Conservation (phyloP, 345 rosid species). For the Draba incana region DNA sequence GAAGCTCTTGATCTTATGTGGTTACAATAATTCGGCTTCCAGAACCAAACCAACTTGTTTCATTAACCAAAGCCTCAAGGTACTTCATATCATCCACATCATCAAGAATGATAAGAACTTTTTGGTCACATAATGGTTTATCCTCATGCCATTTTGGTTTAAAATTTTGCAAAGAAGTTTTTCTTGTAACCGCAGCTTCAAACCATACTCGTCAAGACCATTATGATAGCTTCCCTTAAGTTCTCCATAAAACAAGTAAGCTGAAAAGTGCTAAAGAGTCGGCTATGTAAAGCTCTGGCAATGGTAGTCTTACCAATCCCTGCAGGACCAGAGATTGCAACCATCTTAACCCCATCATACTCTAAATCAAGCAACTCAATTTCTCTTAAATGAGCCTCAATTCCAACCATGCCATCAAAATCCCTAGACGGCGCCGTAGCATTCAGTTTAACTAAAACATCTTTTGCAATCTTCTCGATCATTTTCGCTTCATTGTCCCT, state of each 20-base stretch:
- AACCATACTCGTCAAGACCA: not conserved
- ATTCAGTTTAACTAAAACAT: not conserved
- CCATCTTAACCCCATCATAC: not conserved
- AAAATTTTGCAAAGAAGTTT: slow-evolving; percentile 8
- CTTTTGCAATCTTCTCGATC: not conserved
- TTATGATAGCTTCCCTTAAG: not conserved
- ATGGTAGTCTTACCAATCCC: slow-evolving; percentile 7
- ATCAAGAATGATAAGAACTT: too few species aligned
- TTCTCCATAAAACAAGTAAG: slow-evolving; percentile 1
- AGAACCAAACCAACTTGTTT: too few species aligned
- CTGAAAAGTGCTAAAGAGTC: not conserved
- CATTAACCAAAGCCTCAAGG: too few species aligned
- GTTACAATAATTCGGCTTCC: too few species aligned
- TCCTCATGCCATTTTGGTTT: not conserved
- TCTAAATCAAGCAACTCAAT: not conserved
- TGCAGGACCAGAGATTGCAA: not conserved
- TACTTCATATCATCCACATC: too few species aligned
- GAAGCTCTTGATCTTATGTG: too few species aligned
- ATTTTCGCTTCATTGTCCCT: slow-evolving; percentile 1
- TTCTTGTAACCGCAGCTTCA: not conserved
- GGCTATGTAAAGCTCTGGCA: not conserved
- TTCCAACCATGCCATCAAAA: slow-evolving; percentile 1
- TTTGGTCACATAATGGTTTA: not conserved
- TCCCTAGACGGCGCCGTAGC: not conserved
- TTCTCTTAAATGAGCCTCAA: not conserved